Conservation (phyloP, 2,329 filamentous ascomycete genomes). For the Fusarium chuoi region DNA sequence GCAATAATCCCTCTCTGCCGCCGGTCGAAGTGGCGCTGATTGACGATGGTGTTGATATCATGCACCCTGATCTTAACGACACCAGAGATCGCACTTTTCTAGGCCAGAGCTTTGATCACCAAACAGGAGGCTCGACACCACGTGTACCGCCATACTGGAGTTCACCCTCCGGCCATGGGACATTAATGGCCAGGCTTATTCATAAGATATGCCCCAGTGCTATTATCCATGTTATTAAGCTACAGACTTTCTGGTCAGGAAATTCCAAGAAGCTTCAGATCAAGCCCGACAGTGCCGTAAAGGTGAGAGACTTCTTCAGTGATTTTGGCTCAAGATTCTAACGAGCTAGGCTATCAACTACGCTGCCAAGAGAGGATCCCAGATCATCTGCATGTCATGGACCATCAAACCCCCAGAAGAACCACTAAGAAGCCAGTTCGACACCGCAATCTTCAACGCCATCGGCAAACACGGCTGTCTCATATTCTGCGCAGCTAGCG, state of each 20-base stretch:
- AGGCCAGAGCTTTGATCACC: not conserved
- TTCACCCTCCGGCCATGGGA: not conserved
- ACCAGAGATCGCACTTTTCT: not conserved
- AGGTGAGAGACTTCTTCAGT: not conserved
- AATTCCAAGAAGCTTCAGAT: not conserved
- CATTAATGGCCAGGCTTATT: not conserved
- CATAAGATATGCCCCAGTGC: not conserved
- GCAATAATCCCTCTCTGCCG: not conserved
- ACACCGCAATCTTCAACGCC: not conserved
- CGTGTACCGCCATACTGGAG: not conserved
- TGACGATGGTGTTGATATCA: not conserved
- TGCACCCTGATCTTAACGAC: not conserved
- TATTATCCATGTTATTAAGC: not conserved
- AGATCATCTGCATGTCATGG: not conserved
- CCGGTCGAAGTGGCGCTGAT: not conserved
- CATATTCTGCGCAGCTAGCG: not conserved
- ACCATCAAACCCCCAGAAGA: not conserved
- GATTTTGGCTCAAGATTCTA: not conserved
- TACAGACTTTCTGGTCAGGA: not conserved
- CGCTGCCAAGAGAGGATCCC: not conserved
- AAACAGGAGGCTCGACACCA: not conserved
- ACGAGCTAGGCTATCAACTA: not conserved
- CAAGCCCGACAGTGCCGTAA: not conserved
- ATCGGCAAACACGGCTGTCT: not conserved
- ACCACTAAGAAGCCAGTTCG: not conserved